Conservation (phyloP, 305 asterid species). For the Fraxinus baroniana region DNA sequence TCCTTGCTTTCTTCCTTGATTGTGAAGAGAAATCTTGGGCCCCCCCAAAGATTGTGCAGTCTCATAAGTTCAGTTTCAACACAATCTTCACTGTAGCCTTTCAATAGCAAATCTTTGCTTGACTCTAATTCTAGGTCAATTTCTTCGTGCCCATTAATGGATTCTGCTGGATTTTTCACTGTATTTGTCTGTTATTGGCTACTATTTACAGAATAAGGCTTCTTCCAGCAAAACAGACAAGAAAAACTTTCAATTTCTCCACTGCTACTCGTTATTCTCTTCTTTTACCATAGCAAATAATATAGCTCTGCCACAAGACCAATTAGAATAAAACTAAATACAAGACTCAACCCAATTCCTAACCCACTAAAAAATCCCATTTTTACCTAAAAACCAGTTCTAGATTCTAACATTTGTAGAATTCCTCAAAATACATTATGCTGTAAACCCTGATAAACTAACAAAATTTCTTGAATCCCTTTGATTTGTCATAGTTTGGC, state of each 20-base stretch:
- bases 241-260: slow-evolving; percentile 37
- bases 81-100: slow-evolving; percentile 55
- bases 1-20: slow-evolving; percentile 84
- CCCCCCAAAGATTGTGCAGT: slow-evolving; percentile 69
- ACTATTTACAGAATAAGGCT: slow-evolving; percentile 28
- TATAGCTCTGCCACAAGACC: slow-evolving; percentile 76
- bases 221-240: slow-evolving; percentile 51
- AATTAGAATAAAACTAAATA: too few species aligned
- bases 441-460: neutral
- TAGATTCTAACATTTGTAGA: too few species aligned
- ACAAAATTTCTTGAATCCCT: slow-evolving; percentile 10
- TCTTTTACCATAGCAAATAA: slow-evolving; percentile 79
- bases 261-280: slow-evolving; percentile 31
- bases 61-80: slow-evolving; percentile 71
- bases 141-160: slow-evolving; percentile 12
- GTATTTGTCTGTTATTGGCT: slow-evolving; percentile 37
- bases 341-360: too few species aligned
- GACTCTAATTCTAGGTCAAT: slow-evolving; percentile 52
- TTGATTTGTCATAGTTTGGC: slow-evolving; percentile 4
- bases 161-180: slow-evolving; percentile 29
- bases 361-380: too few species aligned
- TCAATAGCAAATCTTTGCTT: slow-evolving; percentile 32
- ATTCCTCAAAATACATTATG: too few species aligned
- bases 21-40: slow-evolving; percentile 83
- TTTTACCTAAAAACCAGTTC: too few species aligned